Percentiles rank a stretch among this genome's conserved stretches.
Conservation (phyloP, 78 protist species). For the Trichosphaerium sp. region DNA sequence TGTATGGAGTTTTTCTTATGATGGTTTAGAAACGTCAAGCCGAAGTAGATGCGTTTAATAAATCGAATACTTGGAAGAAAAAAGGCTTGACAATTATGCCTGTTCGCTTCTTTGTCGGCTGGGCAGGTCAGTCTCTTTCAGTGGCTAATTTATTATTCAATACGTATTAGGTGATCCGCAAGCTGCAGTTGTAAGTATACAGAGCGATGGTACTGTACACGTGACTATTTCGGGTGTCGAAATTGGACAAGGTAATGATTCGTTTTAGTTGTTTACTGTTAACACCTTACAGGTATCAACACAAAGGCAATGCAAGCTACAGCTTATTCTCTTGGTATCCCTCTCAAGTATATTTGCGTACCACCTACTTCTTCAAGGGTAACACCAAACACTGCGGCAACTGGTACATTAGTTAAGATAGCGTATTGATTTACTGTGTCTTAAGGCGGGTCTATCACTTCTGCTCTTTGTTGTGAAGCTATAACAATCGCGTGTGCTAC, state of each 20-base stretch:
- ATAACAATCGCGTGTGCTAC: no score
- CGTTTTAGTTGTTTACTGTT: no score
- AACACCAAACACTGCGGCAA: no score
- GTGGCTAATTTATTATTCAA: not conserved
- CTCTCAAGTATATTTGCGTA: no score
- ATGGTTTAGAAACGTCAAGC: not conserved
- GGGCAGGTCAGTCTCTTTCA: not conserved
- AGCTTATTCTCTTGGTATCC: no score
- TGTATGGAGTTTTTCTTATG: not conserved
- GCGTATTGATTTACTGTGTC: no score
- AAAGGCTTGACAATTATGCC: slow-evolving; percentile 24
- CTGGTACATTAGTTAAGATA: no score
- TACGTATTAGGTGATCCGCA: no score
- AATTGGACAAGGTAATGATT: slow-evolving; percentile 62
- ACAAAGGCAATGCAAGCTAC: slow-evolving; percentile 28
- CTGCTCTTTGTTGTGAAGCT: no score
- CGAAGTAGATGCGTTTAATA: slow-evolving; percentile 26
- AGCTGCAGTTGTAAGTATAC: not conserved
- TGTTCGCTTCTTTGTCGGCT: slow-evolving; percentile 28
- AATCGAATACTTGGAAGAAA: slow-evolving; percentile 15
- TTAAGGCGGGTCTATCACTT: no score
- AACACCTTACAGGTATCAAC: no score
- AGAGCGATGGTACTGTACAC: slow-evolving; percentile 23
- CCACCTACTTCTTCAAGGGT: no score
- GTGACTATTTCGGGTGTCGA: slow-evolving; percentile 36